phyloP scores from a whole-genome alignment of 345 rosid species.

The Bruguiera parviflora region DNA sequence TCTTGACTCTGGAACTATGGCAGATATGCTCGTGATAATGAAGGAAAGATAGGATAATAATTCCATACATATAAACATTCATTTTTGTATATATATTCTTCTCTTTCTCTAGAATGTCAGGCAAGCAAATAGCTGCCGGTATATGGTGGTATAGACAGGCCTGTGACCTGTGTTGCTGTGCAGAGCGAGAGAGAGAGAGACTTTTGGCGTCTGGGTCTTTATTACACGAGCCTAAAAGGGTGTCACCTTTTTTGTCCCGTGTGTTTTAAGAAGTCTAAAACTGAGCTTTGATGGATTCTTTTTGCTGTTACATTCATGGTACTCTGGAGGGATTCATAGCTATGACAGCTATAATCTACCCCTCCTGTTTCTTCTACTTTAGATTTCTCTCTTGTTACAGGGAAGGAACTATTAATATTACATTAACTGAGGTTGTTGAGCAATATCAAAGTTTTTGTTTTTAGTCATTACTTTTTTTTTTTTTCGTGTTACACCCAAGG shows the following conservation, averaged over 20 bases:
- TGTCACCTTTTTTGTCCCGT: conserved; percentile 18
- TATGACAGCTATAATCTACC: conserved; percentile 43
- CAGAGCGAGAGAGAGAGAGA: not conserved
- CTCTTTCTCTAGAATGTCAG: conserved; percentile 40
- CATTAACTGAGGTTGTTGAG: conserved; percentile 20
- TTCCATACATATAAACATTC: not conserved
- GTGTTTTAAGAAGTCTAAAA: conserved; percentile 15
- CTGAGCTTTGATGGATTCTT: conserved; percentile 33
- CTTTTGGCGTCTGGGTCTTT: conserved; percentile 24
- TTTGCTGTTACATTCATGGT: conserved; percentile 33
- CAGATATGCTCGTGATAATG: not conserved
- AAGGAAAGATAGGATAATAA: not conserved
- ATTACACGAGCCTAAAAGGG: conserved; percentile 29
- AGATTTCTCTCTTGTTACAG: conserved; percentile 31
- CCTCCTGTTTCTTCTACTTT: conserved; percentile 30
- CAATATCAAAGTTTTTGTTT: not conserved
- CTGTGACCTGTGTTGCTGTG: conserved; percentile 35
- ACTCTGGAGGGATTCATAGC: conserved; percentile 37
- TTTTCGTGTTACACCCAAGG: not conserved
- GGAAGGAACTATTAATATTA: conserved; percentile 8
- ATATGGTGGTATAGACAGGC: conserved; percentile 33
- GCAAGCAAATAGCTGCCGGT: conserved; percentile 22
- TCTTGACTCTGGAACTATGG: conserved; percentile 2
- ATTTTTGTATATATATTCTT: conserved; percentile 13
- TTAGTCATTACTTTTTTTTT: not conserved